Percentiles rank a stretch among this genome's conserved stretches.
phyloP scores from a whole-genome alignment of 2,329 filamentous ascomycete genomes.

The Alternaria ethzedia region DNA sequence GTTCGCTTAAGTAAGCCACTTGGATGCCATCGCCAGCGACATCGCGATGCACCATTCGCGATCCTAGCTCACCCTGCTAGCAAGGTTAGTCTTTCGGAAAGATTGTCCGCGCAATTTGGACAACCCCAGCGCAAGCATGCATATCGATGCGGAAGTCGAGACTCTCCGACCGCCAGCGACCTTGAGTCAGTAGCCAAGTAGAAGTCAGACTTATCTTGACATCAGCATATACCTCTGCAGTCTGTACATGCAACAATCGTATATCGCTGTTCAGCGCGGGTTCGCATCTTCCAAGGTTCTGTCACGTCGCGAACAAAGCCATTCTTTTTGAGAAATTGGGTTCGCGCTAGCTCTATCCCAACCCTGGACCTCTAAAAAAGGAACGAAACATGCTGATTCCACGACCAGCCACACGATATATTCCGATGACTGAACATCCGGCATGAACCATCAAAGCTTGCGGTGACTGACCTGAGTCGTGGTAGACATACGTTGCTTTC shows the following conservation, averaged over 20 bases:
- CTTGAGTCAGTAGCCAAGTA: background rate
- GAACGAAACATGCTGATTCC: background rate
- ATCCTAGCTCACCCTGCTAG: background rate
- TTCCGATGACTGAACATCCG: background rate
- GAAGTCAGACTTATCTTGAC: background rate
- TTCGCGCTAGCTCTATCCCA: constrained; percentile 5
- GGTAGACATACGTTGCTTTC: background rate
- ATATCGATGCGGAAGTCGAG: background rate
- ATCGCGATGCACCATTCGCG: background rate
- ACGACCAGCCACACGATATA: background rate
- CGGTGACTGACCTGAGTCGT: constrained; percentile 1
- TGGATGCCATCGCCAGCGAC: background rate
- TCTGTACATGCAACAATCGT: background rate
- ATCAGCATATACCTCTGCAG: background rate
- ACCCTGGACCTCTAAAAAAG: background rate
- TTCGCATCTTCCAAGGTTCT: background rate
- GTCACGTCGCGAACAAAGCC: background rate
- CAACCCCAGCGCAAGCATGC: background rate
- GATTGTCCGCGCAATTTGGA: background rate
- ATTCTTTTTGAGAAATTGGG: constrained; percentile 5
- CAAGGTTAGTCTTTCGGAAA: background rate
- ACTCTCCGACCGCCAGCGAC: background rate
- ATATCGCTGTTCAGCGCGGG: constrained; percentile 1
- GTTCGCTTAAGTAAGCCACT: constrained; percentile 8
- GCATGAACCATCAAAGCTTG: background rate